Conservation (phyloP, 352 stramenopile species). For the Globisporangium emineosum region DNA sequence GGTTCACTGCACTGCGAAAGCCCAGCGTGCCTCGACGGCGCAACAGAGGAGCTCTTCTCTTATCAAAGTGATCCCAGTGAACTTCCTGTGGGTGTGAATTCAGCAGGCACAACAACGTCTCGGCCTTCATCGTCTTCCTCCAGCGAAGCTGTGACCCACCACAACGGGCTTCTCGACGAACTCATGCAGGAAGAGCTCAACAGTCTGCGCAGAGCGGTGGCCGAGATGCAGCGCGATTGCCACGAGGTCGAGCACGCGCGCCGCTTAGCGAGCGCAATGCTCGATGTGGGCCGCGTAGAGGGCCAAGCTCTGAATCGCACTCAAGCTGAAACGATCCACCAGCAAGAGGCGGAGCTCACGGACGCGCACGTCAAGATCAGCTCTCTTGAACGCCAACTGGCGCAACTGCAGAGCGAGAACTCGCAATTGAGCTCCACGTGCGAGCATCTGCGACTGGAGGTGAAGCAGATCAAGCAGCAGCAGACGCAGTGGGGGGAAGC, state of each 20-base stretch:
- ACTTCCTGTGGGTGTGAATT: no score
- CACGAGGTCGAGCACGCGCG: conserved; percentile 31
- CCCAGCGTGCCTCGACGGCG: background rate
- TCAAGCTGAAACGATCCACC: conserved; percentile 32
- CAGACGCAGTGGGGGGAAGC: conserved; percentile 21
- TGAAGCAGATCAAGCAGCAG: conserved; percentile 18
- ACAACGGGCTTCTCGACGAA: conserved; percentile 17
- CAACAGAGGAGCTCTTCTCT: background rate
- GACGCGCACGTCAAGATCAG: conserved; percentile 16
- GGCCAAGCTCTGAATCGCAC: conserved; percentile 19
- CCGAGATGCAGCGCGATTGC: conserved; percentile 35
- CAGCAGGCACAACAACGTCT: background rate
- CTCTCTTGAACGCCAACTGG: conserved; percentile 26
- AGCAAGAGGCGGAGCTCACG: conserved; percentile 29
- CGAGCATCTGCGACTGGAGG: conserved; percentile 18
- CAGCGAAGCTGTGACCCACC: background rate
- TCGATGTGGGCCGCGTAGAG: conserved; percentile 19
- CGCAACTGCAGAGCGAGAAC: conserved; percentile 22
- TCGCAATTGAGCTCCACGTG: background rate
- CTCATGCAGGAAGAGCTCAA: conserved; percentile 53
- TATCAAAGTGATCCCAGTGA: no score
- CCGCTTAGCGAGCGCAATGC: conserved; percentile 18
- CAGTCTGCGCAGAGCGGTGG: conserved; percentile 35
- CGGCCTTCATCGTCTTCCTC: background rate
- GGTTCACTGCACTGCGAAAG: background rate